Conservation (phyloP, 225 moss, liverwort and hornwort genomes). For the Neckera pumila region DNA sequence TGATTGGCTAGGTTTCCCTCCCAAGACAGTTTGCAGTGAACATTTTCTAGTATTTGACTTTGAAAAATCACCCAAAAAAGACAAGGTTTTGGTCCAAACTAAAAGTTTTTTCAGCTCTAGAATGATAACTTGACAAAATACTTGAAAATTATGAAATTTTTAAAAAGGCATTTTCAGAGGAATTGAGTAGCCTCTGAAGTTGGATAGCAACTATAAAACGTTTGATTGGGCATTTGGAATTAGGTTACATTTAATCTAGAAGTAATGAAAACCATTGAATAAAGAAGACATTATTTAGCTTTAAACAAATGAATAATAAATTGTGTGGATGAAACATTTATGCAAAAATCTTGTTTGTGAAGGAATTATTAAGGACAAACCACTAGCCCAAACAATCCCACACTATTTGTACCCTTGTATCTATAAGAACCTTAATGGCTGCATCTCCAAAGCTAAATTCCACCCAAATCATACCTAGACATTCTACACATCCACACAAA, state of each 20-base stretch:
- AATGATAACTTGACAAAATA: too few species aligned
- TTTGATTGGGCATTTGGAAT: too few species aligned
- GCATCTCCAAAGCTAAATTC: background rate
- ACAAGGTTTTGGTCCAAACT: too few species aligned
- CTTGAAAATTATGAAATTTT: too few species aligned
- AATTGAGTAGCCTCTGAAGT: too few species aligned
- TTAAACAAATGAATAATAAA: background rate
- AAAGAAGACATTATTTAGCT: background rate
- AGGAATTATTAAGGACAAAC: background rate
- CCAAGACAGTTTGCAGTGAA: too few species aligned
- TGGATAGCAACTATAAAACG: too few species aligned
- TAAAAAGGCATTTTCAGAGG: too few species aligned
- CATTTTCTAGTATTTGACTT: too few species aligned
- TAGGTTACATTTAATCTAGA: background rate
- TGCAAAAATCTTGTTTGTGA: rapidly evolving
- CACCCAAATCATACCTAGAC: background rate
- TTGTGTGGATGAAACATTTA: rapidly evolving
- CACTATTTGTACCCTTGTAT: background rate
- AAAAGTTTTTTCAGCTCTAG: too few species aligned
- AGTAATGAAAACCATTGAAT: background rate
- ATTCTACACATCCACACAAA: background rate
- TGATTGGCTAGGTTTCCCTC: too few species aligned
- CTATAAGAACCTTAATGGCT: background rate
- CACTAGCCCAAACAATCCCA: background rate
- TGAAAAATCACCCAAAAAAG: too few species aligned